Conservation (phyloP, 306 rosid genomes). For the Cyclanthera cordifolia region DNA sequence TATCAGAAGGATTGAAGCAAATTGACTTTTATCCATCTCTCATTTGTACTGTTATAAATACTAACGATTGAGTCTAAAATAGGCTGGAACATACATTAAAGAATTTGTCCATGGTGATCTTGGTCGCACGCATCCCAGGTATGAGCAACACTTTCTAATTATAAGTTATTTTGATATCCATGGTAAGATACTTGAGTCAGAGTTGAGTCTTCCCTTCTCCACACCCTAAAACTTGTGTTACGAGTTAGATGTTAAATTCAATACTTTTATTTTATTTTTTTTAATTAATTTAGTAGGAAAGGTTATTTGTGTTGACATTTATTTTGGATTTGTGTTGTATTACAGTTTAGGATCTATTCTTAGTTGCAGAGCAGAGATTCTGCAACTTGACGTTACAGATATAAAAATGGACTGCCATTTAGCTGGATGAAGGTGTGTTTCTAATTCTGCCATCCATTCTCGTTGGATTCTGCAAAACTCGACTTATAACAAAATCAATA, state of each 20-base stretch:
- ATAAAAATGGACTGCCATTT: conserved; percentile 79
- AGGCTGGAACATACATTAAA: conserved; percentile 97
- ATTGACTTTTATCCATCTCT: neutral
- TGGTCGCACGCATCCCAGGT: conserved; percentile 89
- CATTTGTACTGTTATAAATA: neutral
- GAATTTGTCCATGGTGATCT: conserved; percentile 95
- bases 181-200: too few relatives aligned
- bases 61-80: conserved; percentile 10
- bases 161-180: too few relatives aligned
- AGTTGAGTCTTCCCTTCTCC: neutral
- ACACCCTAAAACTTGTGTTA: neutral
- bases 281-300: neutral
- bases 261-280: neutral
- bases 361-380: conserved; percentile 80
- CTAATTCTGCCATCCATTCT: neutral
- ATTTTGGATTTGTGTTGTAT: neutral
- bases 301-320: neutral
- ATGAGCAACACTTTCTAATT: conserved; percentile 12
- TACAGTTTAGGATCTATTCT: conserved; percentile 74
- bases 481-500: neutral
- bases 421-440: conserved; percentile 18
- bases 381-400: conserved; percentile 81
- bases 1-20: neutral
- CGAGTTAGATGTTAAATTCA: too few relatives aligned
- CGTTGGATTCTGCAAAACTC: neutral